Conservation (phyloP, 352 stramenopile species). For the Phytophthora hibernalis region DNA sequence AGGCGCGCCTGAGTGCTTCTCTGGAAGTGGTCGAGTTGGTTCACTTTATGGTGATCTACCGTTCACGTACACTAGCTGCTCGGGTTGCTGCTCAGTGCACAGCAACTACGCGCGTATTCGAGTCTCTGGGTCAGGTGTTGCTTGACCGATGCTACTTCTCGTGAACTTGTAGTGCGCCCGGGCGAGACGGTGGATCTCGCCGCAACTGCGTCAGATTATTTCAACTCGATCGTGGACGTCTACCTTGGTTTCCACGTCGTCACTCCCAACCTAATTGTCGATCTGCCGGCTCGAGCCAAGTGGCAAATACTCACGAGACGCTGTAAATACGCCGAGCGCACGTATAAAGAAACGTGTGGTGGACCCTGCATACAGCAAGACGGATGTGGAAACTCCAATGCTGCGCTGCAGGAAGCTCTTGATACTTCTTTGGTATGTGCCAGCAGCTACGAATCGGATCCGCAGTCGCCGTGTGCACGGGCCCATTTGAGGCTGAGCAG, state of each 20-base stretch:
- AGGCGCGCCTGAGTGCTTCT: slow-evolving; percentile 64
- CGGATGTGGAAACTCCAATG: slow-evolving; percentile 67
- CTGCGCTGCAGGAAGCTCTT: slow-evolving; percentile 44
- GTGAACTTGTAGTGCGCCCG: slow-evolving; percentile 50
- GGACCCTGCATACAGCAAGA: slow-evolving; percentile 43
- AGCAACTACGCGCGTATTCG: slow-evolving; percentile 58
- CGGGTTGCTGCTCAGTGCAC: slow-evolving; percentile 71
- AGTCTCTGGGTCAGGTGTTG: slow-evolving; percentile 38
- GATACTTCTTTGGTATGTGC: slow-evolving; percentile 37
- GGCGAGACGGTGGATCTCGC: slow-evolving; percentile 60
- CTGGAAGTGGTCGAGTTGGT: slow-evolving; percentile 55
- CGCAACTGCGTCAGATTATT: slow-evolving; percentile 52
- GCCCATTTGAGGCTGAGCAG: slow-evolving; percentile 53
- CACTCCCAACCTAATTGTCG: slow-evolving; percentile 71
- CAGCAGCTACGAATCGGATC: slow-evolving; percentile 55
- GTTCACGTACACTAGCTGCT: slow-evolving; percentile 69
- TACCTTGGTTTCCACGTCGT: slow-evolving; percentile 79
- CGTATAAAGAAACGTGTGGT: slow-evolving; percentile 55
- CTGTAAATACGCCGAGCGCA: slow-evolving; percentile 57
- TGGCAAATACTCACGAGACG: slow-evolving; percentile 73
- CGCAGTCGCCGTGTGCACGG: slow-evolving; percentile 49
- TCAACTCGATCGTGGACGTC: slow-evolving; percentile 71
- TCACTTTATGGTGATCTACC: slow-evolving; percentile 59
- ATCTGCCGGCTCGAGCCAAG: slow-evolving; percentile 51
- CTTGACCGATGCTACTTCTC: slow-evolving; percentile 43